Base-by-base conservation (phyloP, 768 basidiomycete genomes). In the Leccinum uliginosum region DNA sequence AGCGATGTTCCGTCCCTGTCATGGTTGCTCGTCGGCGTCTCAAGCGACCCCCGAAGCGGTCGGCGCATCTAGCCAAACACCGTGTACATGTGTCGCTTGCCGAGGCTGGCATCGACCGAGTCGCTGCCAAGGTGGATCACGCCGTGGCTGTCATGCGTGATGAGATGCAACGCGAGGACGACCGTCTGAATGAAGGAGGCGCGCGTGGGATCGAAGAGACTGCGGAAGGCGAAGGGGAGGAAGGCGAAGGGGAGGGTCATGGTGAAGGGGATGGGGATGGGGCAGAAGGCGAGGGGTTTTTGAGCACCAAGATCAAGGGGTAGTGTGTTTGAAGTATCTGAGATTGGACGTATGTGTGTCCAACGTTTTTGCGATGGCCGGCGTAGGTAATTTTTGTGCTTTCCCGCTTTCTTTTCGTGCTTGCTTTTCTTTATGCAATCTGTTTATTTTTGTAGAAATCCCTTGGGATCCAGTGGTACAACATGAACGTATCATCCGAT, bases 11-110 rank as follows among this genome's bases (percentile, higher is more conserved):
- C 15, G 94, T 96, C 0, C 94, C 95, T 0, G 93, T 97, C 54
- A 96, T 98, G 94, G 93, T 96, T 53, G 92, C 94, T 5, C 91
- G 94, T 53, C 85, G 93, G 52, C 80, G 94, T 12, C 85, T 97
- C 70, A 92, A 91, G 72, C 85, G 92, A 3, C 91, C 93, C 21
- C 85, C 93, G 12, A 83, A 84, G 54, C 87, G 86, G 49, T 81
- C 84, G 4, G 90, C 91, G 0, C 89, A 92, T 70, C 84, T 92
- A 30, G 82, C 90, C 26, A 87, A 86, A 30, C 86, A 93, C 62
- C 89, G 91, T 58, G 80, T 80, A 1, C 89, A 90, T 49, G 88
- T 94, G 43, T 85, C 90, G 17, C 87, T 98, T 56, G 91, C 93
- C 0, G 87, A 93, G 66, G 81, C 82, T 8, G 89, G 84, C 44